Evolutionary conservation across 2,329 filamentous ascomycete species (phyloP).

Genomic region (Lithohypha guttulata): DNA sequence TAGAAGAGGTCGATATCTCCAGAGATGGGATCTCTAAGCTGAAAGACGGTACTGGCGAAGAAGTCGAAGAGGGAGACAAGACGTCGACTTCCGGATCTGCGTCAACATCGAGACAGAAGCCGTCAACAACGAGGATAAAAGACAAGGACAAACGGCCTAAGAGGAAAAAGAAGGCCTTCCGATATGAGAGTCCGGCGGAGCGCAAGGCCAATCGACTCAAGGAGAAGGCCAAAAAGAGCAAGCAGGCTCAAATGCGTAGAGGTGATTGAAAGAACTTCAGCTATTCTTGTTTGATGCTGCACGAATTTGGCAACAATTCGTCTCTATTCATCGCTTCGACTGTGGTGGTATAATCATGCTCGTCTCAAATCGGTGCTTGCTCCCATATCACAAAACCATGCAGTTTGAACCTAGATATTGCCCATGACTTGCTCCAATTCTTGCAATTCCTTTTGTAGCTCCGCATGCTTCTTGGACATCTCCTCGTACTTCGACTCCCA

Average conservation of each 20-base stretch:
- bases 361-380: no score
- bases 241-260: conserved; percentile 50
- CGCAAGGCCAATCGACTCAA: conserved; percentile 53
- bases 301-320: conserved; percentile 18
- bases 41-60: conserved; percentile 18
- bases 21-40: conserved; percentile 59
- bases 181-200: conserved; percentile 82
- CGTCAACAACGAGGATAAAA: conserved; percentile 33
- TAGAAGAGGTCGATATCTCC: conserved; percentile 76
- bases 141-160: conserved; percentile 37
- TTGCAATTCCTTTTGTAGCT: conserved; percentile 79
- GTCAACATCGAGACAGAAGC: conserved; percentile 21
- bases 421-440: conserved; percentile 84
- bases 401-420: conserved; percentile 88
- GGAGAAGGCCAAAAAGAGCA: conserved; percentile 59
- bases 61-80: conserved; percentile 20
- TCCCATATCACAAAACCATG: no score
- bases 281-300: conserved; percentile 9
- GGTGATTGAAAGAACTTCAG: conserved; percentile 1
- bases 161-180: conserved; percentile 83
- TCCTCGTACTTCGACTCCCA: conserved; percentile 99
- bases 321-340: conserved; percentile 12
- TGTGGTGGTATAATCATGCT: no score
- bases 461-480: conserved; percentile 78
- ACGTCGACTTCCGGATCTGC: background rate